Base-by-base conservation (phyloP, 306 rosid genomes). In the Chamaecrista fasciculata region DNA sequence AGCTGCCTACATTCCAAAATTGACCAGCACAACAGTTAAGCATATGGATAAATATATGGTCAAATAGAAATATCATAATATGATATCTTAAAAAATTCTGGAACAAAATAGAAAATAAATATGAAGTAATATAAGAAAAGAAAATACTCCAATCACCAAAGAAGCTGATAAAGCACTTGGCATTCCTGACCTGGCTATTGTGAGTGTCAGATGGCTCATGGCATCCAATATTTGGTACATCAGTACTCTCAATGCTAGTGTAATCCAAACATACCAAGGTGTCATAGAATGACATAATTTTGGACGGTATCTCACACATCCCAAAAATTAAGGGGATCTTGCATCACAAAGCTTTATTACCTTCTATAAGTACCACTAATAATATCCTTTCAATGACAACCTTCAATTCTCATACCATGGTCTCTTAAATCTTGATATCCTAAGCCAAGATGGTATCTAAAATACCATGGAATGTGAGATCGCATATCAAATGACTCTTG, bases 1-100 rank as follows among this genome's bases (percentile, higher is more conserved):
- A 61, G 98, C 97, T 61, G 97, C 96, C 98, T 93, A 80, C 64
- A 79, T 40, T 3, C 40, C 66, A 76, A 69, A 82, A 73, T 73
- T 50, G 66, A 66, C 66, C 77, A 58, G 36, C 24, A 47, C 11
- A 60, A n/a, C 11, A 21, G 75, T 51, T 52, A 85, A 42, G 72
- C 62, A 57, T 23, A 67, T 16, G 11, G 19, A 37, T 34, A 3
- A 24, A 50, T 33, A 46, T 4, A 39, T 19, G 47, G 26, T 64
- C 65, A 60, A 67, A 71, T 76, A 29, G 15, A 69, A 69, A 2
- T 16, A 70, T 24, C 5, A 76, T 25, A 72, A 43, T 43, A 42
- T 33, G 20, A 12, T 18, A 8, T 60, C 19, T 20, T 25, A 23
- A 33, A 76, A n/a, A 66, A 28, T 4, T 11, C 4, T 1, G 31